phyloP scores from a whole-genome alignment of 1,139 yeast genomes.

The Taphrina sp. region DNA sequence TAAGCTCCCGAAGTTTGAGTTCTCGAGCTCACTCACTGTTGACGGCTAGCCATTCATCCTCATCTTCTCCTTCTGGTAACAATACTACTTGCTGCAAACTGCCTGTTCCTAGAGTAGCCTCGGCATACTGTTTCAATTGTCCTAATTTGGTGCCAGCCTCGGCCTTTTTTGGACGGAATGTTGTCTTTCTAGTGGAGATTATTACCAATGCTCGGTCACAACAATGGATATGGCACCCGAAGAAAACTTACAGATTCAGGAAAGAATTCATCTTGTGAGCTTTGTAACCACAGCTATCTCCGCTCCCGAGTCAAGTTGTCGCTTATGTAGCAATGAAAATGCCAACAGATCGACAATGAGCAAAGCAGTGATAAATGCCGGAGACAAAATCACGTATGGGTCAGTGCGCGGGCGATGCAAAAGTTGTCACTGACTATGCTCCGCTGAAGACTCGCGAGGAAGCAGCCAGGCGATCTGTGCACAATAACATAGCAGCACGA shows the following conservation, averaged over 20 bases:
- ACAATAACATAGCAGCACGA: too few species aligned
- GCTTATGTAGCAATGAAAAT: too few species aligned
- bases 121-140: slow-evolving; percentile 52
- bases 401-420: too few species aligned
- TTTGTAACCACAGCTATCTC: too few species aligned
- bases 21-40: slow-evolving; percentile 52
- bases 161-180: slow-evolving; percentile 31
- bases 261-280: slow-evolving; percentile 28
- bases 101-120: slow-evolving; percentile 90
- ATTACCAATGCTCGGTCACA: background rate
- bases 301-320: too few species aligned
- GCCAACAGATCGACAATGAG: too few species aligned
- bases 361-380: too few species aligned
- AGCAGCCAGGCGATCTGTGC: too few species aligned
- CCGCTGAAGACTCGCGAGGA: too few species aligned
- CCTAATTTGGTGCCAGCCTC: slow-evolving; percentile 29
- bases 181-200: slow-evolving; percentile 10
- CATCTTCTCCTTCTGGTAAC: slow-evolving; percentile 87
- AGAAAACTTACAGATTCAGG: slow-evolving; percentile 14
- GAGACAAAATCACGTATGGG: too few species aligned
- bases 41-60: slow-evolving; percentile 94
- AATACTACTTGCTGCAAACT: slow-evolving; percentile 85
- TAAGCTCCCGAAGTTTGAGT: too few species aligned
- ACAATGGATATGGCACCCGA: background rate
- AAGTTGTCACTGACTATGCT: too few species aligned